Base-by-base conservation (phyloP, 306 rosid genomes). In the Acacia acuminata region DNA sequence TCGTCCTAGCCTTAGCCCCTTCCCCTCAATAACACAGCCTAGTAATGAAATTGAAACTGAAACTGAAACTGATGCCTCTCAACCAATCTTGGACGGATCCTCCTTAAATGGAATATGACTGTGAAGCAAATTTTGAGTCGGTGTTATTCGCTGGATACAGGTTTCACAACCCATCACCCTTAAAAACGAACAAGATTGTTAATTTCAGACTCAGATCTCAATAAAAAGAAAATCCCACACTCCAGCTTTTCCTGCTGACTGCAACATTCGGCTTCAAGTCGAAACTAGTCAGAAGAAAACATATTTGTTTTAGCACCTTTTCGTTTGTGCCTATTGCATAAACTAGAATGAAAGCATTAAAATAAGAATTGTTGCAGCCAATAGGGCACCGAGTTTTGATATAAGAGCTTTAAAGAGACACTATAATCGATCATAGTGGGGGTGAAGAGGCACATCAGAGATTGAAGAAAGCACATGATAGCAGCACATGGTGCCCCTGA, bases 401-500 rank as follows among this genome's bases (percentile, higher is more conserved):
- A 80, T 55, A 77, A 73, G 67, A 80, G 79, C 73, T 64, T 44
- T 40, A 19, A 79, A 70, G 20, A 30, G 70, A 80, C 45, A 17
- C 27, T 30, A 32, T 10, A 77, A 83, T 63, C 76, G 79, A 77
- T 85, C 68, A 77, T 81, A 71, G 67, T 76, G 79, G 40, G 32
- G 82, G 66, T 72, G 79, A 14, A 65, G 82, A 22, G 40, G 32
- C 76, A 42, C 19, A 80, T 42, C 24, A 64, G 66, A 82, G 86
- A 58, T 58, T 58, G 15, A 81, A 70, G 79, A 65, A 66, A 72
- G 77, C 90, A 81, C 91, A 84, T 89, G 97, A 89, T 93, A 86
- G 68, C 76, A 79, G 83, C 96, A 88, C 96, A 91, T 89, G 97
- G 69, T 87, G 84, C 73, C 73, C 73, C 90, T 88, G 82, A 85